Conservation (phyloP, 2,329 filamentous ascomycete species). For the Paecilomyces fulvus region DNA sequence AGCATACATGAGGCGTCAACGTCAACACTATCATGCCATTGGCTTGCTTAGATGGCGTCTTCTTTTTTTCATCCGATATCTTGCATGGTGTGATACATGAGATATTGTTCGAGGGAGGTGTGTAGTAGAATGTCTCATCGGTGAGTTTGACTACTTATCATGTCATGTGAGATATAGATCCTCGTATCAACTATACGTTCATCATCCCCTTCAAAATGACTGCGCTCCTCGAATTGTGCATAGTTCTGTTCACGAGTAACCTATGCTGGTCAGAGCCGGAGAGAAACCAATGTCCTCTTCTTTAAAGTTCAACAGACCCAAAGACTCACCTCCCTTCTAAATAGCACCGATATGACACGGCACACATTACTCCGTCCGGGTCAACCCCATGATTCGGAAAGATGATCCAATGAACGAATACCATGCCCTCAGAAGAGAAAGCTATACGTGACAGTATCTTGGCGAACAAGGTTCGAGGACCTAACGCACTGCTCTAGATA, state of each 20-base stretch:
- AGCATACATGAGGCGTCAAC: too few relatives aligned
- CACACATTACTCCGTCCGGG: not conserved
- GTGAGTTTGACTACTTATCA: not conserved
- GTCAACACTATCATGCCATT: too few relatives aligned
- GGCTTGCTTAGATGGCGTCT: too few relatives aligned
- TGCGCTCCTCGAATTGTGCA: not conserved
- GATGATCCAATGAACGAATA: not conserved
- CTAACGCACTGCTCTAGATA: not conserved
- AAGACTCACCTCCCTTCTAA: not conserved
- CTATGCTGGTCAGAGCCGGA: too few relatives aligned
- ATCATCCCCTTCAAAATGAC: not conserved
- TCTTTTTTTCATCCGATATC: not conserved
- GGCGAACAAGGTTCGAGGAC: not conserved
- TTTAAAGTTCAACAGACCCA: not conserved
- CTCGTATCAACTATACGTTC: not conserved
- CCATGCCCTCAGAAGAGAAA: not conserved
- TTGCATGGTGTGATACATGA: not conserved
- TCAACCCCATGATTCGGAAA: not conserved
- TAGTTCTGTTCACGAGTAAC: too few relatives aligned
- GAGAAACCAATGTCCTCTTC: not conserved
- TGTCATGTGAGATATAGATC: not conserved
- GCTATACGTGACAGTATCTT: not conserved
- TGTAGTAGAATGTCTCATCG: not conserved
- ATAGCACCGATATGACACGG: not conserved
- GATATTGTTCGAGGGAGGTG: not conserved